phyloP scores from a whole-genome alignment of 768 basidiomycete species.

The Mycena haematopus region DNA sequence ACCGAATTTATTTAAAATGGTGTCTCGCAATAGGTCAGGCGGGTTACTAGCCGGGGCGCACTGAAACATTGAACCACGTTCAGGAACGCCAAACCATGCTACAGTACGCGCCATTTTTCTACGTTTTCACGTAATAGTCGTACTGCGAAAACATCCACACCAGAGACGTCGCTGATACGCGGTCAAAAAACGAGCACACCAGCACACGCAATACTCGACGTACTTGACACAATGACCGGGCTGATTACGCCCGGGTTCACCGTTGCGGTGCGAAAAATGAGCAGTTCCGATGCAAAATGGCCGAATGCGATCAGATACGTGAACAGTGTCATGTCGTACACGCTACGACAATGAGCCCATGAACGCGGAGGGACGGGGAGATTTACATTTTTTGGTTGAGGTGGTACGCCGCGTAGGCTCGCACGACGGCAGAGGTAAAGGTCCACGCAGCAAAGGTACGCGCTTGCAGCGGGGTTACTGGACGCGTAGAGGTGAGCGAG shows the following conservation, averaged over 20 bases:
- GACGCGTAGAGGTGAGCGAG: conserved; percentile 10
- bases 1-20: background rate
- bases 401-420: conserved; percentile 89
- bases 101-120: conserved; percentile 2
- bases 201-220: conserved; percentile 37
- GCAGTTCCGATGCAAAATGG: conserved; percentile 87
- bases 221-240: conserved; percentile 88
- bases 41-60: background rate
- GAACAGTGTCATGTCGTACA: conserved; percentile 88
- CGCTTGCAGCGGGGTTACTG: conserved; percentile 88
- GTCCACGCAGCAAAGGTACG: conserved; percentile 95
- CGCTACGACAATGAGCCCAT: conserved; percentile 48
- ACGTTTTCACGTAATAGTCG: conserved; percentile 70
- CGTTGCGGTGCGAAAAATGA: conserved; percentile 81
- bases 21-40: background rate
- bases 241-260: conserved; percentile 65
- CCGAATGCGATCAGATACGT: conserved; percentile 90
- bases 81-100: conserved; percentile 3
- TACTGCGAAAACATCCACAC: conserved; percentile 90
- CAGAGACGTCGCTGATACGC: conserved; percentile 62
- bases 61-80: conserved; percentile 7
- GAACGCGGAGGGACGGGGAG: conserved; percentile 19
- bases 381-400: conserved; percentile 81
- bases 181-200: conserved; percentile 18
- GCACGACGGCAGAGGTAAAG: conserved; percentile 80